Evolutionary conservation across 331 rosid genomes (phyloP).

Genomic region (Malus hybrid): DNA sequence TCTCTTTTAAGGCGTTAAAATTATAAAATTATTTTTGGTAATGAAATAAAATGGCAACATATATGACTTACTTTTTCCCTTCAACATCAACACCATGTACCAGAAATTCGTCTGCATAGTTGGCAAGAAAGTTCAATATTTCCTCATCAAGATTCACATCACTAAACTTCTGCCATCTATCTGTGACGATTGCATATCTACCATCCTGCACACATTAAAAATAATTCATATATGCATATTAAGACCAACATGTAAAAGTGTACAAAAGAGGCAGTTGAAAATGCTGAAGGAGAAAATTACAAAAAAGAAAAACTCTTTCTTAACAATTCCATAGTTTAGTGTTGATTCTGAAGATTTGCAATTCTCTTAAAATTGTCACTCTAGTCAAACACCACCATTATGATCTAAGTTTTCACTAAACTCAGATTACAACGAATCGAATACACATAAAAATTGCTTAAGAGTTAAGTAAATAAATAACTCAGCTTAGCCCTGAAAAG

Average conservation of each 20-base stretch:
- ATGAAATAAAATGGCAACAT: neutral
- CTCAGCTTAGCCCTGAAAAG: neutral
- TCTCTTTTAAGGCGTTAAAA: neutral
- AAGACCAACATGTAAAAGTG: neutral
- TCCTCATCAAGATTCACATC: conserved; percentile 55
- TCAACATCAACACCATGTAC: conserved; percentile 98
- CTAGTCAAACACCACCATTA: neutral
- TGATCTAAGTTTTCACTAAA: neutral
- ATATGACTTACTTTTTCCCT: conserved; percentile 71
- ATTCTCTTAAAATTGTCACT: neutral
- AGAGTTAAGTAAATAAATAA: neutral
- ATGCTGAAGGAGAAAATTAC: neutral
- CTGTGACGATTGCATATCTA: conserved; percentile 83
- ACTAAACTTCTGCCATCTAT: conserved; percentile 96
- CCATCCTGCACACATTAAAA: conserved; percentile 54
- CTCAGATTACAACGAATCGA: neutral
- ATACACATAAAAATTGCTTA: neutral
- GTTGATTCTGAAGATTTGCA: neutral
- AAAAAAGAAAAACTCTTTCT: neutral
- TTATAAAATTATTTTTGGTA: neutral
- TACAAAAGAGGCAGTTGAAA: neutral
- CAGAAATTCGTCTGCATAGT: conserved; percentile 84
- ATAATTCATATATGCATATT: neutral
- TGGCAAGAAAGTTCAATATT: conserved; percentile 65
- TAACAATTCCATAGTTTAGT: neutral